Evolutionary conservation across 352 stramenopile genomes (phyloP), one percentile per base, ranked within the genome.

Genomic region (Hyaloperonospora brassicae): DNA sequence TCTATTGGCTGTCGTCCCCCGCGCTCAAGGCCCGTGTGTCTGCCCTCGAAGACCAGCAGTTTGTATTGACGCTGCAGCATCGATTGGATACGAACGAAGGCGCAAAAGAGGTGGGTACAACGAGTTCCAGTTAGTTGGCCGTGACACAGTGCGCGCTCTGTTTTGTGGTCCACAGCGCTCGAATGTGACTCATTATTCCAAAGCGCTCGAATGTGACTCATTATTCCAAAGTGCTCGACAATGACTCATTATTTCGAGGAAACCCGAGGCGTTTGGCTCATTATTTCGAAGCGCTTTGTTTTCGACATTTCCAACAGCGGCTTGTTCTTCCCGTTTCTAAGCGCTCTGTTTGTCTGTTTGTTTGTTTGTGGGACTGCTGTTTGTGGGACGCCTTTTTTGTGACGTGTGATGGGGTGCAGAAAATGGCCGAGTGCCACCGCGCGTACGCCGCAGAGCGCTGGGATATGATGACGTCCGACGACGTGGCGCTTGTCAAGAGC

Each of bases 11-110:
- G 30, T 61, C 61, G 2, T 76, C 68, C 0, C 46, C 47, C 5
- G 63, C 79, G 25, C 55, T 87, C 30, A 79, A 79, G 54, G 70
- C 72, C 7, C 61, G 59, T 39, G 70, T 87, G 23, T 83, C 74
- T 17, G 57, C 61, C n/a, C 43, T 87, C 0, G 76, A 87, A 50
- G 73, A 77, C 57, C 61, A 72, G 47, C 72, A 73, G 31, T 72
- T 62, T 46, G 71, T 85, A 17, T 50, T 78, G 30, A 39, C 55
- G 9, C 64, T 84, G 24, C 71, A 79, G 47, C 62, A 66, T 31
- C 63, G 61, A 30, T 41, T 87, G 51, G 61, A 68, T 41, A 52
- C 54, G 8, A 68, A 74, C 44, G 35, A 73, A 34, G 50, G n/a
- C 2, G 52, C 62, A 6, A 64, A 59, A 27, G 50, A 79, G 65